These are phyloP conservation scores for Nothophoma quercina DNA, from an alignment of 2,329 filamentous ascomycete species.

Conservation along the genomic window DNA sequence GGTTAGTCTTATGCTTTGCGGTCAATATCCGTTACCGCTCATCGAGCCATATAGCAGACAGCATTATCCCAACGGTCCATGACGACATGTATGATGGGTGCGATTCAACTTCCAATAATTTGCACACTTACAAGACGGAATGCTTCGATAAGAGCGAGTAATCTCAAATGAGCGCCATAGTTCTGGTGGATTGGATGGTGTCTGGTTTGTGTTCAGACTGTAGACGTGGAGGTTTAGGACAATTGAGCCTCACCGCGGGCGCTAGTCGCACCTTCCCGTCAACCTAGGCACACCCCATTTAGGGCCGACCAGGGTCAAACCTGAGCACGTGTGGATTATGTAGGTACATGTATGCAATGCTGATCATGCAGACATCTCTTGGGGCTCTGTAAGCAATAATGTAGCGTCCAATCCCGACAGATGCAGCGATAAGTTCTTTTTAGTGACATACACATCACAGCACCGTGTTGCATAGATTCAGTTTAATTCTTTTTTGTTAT, in stretches of 20 bases:
- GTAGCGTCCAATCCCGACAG: no score
- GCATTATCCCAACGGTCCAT: no score
- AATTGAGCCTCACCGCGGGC: conserved; percentile 32
- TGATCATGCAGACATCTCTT: background rate
- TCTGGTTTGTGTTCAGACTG: conserved; percentile 12
- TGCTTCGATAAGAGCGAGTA: background rate
- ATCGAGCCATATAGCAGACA: no score
- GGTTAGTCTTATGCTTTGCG: no score
- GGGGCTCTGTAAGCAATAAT: background rate
- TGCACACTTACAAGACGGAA: background rate
- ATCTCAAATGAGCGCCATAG: background rate
- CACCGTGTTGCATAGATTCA: background rate
- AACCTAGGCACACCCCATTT: conserved; percentile 25
- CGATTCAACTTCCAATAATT: no score
- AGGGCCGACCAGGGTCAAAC: conserved; percentile 16
- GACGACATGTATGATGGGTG: no score
- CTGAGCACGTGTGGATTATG: conserved; percentile 8
- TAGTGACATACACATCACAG: background rate
- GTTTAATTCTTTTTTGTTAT: conserved; percentile 40
- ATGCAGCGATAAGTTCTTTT: background rate
- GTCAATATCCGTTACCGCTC: no score
- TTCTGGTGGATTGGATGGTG: background rate
- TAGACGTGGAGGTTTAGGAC: conserved; percentile 44
- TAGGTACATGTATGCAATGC: background rate
- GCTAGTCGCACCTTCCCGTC: conserved; percentile 28